phyloP scores from a whole-genome alignment of 2,329 filamentous ascomycete genomes.

The Neopestalotiopsis rosae region DNA sequence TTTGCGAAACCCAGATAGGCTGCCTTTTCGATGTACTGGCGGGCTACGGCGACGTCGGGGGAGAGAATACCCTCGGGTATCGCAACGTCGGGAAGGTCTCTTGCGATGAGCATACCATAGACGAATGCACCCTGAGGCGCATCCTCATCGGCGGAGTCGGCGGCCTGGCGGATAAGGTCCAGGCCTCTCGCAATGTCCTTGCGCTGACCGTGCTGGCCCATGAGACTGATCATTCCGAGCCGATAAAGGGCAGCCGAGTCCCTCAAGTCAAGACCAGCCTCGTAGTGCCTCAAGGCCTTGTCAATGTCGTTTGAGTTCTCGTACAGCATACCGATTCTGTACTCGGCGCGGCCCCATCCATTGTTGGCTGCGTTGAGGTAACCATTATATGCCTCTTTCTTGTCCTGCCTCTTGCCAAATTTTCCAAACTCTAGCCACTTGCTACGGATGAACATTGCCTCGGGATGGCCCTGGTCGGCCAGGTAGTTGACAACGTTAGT shows the following conservation, averaged over 20 bases:
- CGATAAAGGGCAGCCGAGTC: constrained; percentile 89
- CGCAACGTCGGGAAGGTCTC: constrained; percentile 88
- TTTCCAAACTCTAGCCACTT: constrained; percentile 99
- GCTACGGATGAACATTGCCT: constrained; percentile 90
- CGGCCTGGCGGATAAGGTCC: constrained; percentile 82
- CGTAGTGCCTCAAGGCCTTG: constrained; percentile 91
- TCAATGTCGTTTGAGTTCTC: constrained; percentile 92
- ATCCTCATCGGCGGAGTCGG: constrained; percentile 91
- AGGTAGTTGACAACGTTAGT: constrained; percentile 91
- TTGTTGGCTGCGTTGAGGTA: constrained; percentile 87
- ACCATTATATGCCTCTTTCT: constrained; percentile 88
- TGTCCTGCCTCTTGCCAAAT: constrained; percentile 88
- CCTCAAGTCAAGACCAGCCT: constrained; percentile 75
- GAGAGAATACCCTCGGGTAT: constrained; percentile 75
- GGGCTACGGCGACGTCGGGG: constrained; percentile 74
- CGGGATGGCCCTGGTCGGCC: constrained; percentile 88
- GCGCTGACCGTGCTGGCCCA: constrained; percentile 89
- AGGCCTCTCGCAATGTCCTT: constrained; percentile 82
- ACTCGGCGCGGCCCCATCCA: constrained; percentile 88
- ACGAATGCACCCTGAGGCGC: constrained; percentile 95
- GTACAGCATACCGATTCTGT: constrained; percentile 97
- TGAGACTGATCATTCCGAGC: constrained; percentile 94
- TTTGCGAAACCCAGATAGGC: constrained; percentile 96
- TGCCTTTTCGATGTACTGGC: constrained; percentile 93
- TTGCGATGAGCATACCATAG: constrained; percentile 90